Base-by-base conservation (phyloP, 2,329 filamentous ascomycete genomes). In the Aspergillus terreus region DNA sequence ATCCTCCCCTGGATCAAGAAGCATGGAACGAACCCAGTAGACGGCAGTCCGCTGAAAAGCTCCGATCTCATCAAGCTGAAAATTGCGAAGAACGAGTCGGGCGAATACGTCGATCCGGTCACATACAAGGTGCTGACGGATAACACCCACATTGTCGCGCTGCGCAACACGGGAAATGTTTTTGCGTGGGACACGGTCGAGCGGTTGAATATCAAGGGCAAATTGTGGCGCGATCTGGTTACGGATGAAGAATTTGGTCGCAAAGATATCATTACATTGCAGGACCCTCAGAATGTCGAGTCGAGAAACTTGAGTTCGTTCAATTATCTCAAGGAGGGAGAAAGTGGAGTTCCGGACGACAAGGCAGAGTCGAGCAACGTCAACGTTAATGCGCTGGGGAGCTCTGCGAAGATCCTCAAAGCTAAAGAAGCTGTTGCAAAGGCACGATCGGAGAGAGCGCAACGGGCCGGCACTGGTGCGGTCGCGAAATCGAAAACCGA, bases 71-170 rank as follows among this genome's bases (percentile, higher is more conserved):
- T 97, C 67, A 90, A 91, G 65, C 82, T 99, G 58, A 87, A 92
- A 67, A 96, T 97, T 71, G 82, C 89, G 54, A 92, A 92, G 69
- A 99, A 97, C 70, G 88, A 92, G 48, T 87, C 92, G 55, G 88
- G 84, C 48, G 94, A 97, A 63, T 88, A 94, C 64, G 90, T 97
- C 57, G 94, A 99, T 64, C 95, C 94, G 0, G 92, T 99, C 44
- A 96, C 92, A 0, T 97, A 89, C 79, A 99, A 99, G 71, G 88
- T 95, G 40, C 90, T 99, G 65, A 99, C 94, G 44, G 91, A 99
- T 70, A 97, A 97, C 71, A 97, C 94, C 4, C 94, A 97, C 71
- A 90, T 99, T 52, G 90, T 97, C 43, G 92, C 92, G 14, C 79
- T 99, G 57, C 81, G 84, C 51, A 87, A 80, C 50, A 92, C 92